A percentile compares a stretch with the other conserved stretches of the same genome.
phyloP scores from a whole-genome alignment of 495 filamentous ascomycete genomes.

The Oidiodendron maius region DNA sequence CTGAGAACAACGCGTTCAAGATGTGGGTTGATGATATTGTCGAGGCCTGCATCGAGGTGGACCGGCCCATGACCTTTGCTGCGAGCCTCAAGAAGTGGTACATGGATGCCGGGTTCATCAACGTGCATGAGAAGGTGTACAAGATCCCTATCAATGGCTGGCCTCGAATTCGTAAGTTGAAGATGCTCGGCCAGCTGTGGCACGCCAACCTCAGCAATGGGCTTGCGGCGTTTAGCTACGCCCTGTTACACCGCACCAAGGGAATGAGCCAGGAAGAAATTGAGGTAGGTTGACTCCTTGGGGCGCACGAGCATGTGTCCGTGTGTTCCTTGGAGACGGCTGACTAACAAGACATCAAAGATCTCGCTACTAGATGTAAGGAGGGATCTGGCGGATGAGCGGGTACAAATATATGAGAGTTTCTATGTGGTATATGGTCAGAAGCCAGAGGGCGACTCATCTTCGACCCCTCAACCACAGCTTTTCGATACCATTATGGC shows the following conservation, averaged over 20 bases:
- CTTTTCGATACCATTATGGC: too few species aligned
- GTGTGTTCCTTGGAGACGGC: too few species aligned
- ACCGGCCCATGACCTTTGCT: constrained; percentile 48
- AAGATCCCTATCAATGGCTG: constrained; percentile 57
- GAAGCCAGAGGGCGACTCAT: too few species aligned
- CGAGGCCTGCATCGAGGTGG: constrained; percentile 37
- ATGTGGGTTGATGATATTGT: constrained; percentile 47
- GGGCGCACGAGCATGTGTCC: too few species aligned
- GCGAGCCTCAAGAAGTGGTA: constrained; percentile 49
- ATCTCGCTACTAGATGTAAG: too few species aligned
- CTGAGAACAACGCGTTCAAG: constrained; percentile 31
- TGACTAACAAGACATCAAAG: too few species aligned
- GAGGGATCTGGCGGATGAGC: too few species aligned
- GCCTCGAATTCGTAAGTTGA: constrained; percentile 33
- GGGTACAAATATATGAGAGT: too few species aligned
- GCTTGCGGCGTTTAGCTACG: constrained; percentile 12
- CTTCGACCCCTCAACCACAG: too few species aligned
- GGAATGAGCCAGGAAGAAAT: constrained; percentile 21
- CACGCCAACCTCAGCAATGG: constrained; percentile 35
- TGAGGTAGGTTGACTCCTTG: too few species aligned
- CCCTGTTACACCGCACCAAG: constrained; percentile 9
- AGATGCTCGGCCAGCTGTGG: constrained; percentile 32
- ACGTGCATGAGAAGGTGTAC: constrained; percentile 48
- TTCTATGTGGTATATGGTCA: too few species aligned
- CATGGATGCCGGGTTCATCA: constrained; percentile 55